These are phyloP conservation scores for Annulohypoxylon bovei DNA, from an alignment of 495 filamentous ascomycete species.

Conservation along the genomic window DNA sequence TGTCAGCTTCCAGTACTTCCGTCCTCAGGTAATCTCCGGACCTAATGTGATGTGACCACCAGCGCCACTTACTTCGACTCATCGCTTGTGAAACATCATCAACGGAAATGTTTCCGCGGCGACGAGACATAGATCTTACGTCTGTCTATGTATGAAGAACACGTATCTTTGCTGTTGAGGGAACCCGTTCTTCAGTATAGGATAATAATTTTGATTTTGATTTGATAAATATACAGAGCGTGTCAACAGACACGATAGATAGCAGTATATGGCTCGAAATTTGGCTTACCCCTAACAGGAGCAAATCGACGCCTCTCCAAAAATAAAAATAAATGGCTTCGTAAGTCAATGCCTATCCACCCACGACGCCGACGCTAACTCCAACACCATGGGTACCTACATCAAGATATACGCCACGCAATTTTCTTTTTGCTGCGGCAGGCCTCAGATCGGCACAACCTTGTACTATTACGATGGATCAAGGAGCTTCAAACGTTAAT, in stretches of 20 bases:
- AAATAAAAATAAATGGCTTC: neutral
- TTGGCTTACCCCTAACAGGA: constrained; percentile 34
- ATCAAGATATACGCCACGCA: neutral
- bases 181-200: neutral
- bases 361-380: constrained; percentile 35
- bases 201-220: neutral
- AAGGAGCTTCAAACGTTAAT: constrained; percentile 9
- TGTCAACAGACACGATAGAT: neutral
- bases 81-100: neutral
- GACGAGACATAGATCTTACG: neutral
- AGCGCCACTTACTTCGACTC: constrained; percentile 12
- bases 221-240: constrained; percentile 14
- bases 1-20: no score
- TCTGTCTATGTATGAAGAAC: no score
- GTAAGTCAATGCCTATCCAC: constrained; percentile 1
- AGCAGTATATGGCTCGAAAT: constrained; percentile 1
- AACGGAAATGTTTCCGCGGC: neutral
- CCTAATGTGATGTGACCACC: no score
- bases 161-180: no score
- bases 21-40: no score
- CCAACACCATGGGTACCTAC: constrained; percentile 1
- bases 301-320: constrained; percentile 1
- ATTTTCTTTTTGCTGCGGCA: neutral
- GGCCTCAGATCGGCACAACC: constrained; percentile 3
- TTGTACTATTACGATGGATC: neutral